Base-by-base conservation (phyloP, 75 land plant species). In the Larix kaempferi region DNA sequence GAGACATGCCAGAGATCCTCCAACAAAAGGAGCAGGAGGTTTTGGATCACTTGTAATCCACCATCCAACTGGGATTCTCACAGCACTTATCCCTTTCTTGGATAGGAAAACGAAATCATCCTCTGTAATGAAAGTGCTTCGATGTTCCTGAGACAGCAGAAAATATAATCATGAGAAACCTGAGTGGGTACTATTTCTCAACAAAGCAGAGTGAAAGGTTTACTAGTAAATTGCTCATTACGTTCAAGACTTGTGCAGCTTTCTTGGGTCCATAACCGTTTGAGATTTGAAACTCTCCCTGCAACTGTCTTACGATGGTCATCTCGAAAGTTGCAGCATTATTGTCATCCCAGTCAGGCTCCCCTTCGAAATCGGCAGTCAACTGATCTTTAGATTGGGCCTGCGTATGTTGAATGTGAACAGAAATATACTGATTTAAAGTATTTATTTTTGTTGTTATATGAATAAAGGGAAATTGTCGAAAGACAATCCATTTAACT, bases 51-150 rank as follows among this genome's bases (percentile, higher is more conserved):
- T 59, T 16, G 75, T 73, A 72, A 84, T 84, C 86, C 86, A 84
- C 75, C 80, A 82, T 39, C 86, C 86, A 56, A 84, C 80, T 15
- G 86, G 86, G 56, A 84, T 82, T 23, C 86, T 73, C 39, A 78
- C 77, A 0, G 76, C 56, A 74, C 78, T 82, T 14, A 84, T 77
- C 22, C 80, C 86, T 22, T 78, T 73, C 71, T 55, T 27, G 39
- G 74, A 55, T 21, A 84, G 71, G 65, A 66, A 77, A 59, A n/a
- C 22, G 54, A 84, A 82, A 39, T 82, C 85, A 73, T 22, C 26
- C 57, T 57, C 86, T 37, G 65, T 77, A 0, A 84, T 66, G 52
- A 74, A 84, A 23, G 85, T 55, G 33, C 78, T 65, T 23, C 80
- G 23, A 72, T 84, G 86, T 27, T 82, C 57, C 85, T 84, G 74